phyloP scores from a whole-genome alignment of 192 early-diverging fungal species.

The Paraglomus brasilianum region DNA sequence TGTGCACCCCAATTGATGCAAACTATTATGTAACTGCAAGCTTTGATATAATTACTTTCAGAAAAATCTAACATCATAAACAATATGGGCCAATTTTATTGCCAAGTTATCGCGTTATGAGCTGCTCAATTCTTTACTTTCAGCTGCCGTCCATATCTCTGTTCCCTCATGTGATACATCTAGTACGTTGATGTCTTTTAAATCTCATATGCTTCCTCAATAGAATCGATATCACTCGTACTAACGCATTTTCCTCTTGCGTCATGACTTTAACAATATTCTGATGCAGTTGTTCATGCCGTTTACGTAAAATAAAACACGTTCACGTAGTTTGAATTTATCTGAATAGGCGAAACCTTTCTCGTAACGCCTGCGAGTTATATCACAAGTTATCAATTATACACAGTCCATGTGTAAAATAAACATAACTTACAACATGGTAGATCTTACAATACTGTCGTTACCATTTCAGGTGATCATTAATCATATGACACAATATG shows the following conservation, averaged over 20 bases:
- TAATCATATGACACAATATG: too few species aligned
- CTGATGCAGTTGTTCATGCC: conserved; percentile 95
- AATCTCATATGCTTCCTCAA: conserved; percentile 92
- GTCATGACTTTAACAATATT: conserved; percentile 94
- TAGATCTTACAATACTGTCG: too few species aligned
- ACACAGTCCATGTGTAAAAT: too few species aligned
- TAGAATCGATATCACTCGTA: conserved; percentile 69
- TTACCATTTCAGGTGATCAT: too few species aligned
- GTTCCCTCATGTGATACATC: conserved; percentile 95
- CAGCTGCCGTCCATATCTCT: conserved; percentile 88
- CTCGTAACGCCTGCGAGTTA: conserved; percentile 83
- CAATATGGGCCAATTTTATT: too few species aligned
- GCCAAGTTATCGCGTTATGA: too few species aligned
- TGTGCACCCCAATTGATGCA: too few species aligned
- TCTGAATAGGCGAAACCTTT: conserved; percentile 89
- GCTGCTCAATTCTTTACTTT: too few species aligned
- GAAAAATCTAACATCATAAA: too few species aligned
- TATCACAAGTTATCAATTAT: conserved; percentile 95
- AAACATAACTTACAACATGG: too few species aligned
- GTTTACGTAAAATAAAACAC: conserved; percentile 88
- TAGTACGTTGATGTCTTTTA: conserved; percentile 92
- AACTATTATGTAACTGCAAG: too few species aligned
- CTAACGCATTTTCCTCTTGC: conserved; percentile 53
- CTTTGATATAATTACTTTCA: too few species aligned
- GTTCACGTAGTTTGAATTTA: conserved; percentile 92